These are phyloP conservation scores for Physcomitrellopsis africana DNA, from an alignment of 225 moss, liverwort and hornwort genomes.

Conservation along the genomic window DNA sequence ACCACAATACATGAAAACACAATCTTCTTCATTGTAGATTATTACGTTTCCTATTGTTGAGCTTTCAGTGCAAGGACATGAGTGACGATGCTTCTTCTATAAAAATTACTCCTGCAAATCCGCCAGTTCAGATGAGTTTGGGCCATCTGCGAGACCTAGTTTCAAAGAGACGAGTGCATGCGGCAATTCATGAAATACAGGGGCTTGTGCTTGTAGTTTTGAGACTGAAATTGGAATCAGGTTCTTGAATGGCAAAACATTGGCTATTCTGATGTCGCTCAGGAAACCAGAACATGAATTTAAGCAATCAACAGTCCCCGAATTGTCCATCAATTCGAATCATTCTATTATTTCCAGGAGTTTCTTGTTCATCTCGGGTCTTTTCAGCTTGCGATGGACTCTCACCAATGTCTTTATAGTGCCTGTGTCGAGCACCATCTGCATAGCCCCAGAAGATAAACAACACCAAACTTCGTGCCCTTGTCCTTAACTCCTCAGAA, in stretches of 20 bases:
- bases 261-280: not conserved
- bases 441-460: conserved; percentile 10
- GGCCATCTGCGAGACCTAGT: too few relatives aligned
- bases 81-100: too few relatives aligned
- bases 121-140: too few relatives aligned
- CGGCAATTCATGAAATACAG: too few relatives aligned
- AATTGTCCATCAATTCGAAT: conserved; percentile 75
- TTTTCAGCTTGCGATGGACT: conserved; percentile 75
- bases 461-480: too few relatives aligned
- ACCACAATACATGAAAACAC: conserved; percentile 15
- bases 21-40: too few relatives aligned
- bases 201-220: too few relatives aligned
- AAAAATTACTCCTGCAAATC: too few relatives aligned
- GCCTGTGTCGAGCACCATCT: conserved; percentile 68
- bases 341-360: conserved; percentile 86
- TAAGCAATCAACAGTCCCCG: conserved; percentile 56
- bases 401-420: conserved; percentile 64
- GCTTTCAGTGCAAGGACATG: too few relatives aligned
- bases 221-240: not conserved
- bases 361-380: conserved; percentile 78
- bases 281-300: not conserved
- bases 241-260: not conserved
- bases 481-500: too few relatives aligned
- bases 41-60: too few relatives aligned
- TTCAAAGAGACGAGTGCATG: too few relatives aligned